These are phyloP conservation scores for Lactifluus subvellereus DNA, from an alignment of 768 basidiomycete genomes.

Conservation along the genomic window DNA sequence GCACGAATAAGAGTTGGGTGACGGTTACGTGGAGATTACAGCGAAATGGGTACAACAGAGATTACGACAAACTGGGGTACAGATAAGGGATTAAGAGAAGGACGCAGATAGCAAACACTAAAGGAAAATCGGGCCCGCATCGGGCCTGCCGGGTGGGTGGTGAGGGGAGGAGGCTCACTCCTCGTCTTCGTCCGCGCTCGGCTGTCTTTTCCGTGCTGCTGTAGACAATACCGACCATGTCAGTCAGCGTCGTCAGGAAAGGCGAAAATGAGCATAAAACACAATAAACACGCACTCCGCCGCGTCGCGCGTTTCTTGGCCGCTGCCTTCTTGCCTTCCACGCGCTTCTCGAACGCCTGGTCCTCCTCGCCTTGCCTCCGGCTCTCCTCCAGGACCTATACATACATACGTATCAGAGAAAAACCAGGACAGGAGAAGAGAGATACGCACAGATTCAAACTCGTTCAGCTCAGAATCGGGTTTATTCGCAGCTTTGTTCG, in stretches of 20 bases:
- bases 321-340: slow-evolving; percentile 73
- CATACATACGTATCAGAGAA: not conserved
- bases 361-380: slow-evolving; percentile 86
- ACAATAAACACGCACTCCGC: slow-evolving; percentile 32
- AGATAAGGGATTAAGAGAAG: no score
- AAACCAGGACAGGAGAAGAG: not conserved
- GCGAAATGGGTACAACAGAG: not conserved
- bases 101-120: not conserved
- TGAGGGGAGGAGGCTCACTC: not conserved
- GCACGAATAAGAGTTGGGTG: not conserved
- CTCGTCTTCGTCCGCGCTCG: slow-evolving; percentile 14
- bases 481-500: slow-evolving; percentile 88
- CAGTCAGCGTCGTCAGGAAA: not conserved
- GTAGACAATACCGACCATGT: no score
- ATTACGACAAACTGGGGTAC: not conserved
- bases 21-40: not conserved
- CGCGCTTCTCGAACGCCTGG: slow-evolving; percentile 82
- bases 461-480: slow-evolving; percentile 92
- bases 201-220: slow-evolving; percentile 13
- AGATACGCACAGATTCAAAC: slow-evolving; percentile 67
- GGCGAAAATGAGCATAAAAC: not conserved
- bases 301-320: slow-evolving; percentile 66
- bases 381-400: slow-evolving; percentile 78
- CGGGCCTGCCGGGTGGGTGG: not conserved
- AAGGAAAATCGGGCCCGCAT: no score